Percentiles rank a stretch among this genome's conserved stretches.
phyloP scores from a whole-genome alignment of 345 rosid genomes.

The Aegle marmelos region DNA sequence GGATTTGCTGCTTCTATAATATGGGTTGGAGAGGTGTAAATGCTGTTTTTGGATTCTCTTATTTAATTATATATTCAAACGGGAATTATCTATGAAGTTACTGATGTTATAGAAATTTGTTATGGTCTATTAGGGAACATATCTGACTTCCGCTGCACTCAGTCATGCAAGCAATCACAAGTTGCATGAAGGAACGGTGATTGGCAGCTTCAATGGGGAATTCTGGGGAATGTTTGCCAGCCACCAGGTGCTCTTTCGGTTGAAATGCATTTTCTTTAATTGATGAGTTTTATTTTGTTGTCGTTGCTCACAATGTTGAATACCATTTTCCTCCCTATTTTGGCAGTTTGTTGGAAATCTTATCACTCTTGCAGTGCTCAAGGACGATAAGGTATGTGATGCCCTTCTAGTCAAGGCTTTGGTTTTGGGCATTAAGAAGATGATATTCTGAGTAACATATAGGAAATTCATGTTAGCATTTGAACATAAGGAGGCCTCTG shows the following conservation, averaged over 20 bases:
- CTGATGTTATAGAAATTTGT: neutral
- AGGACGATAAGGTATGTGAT: conserved; percentile 47
- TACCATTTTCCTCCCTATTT: conserved; percentile 1
- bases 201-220: conserved; percentile 87
- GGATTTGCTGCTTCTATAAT: conserved; percentile 90
- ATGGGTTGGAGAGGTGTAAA: conserved; percentile 93
- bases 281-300: neutral
- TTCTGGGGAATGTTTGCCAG: conserved; percentile 87
- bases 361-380: conserved; percentile 68
- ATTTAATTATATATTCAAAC: neutral
- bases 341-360: conserved; percentile 87
- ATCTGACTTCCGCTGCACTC: conserved; percentile 81
- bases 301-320: conserved; percentile 6
- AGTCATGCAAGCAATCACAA: conserved; percentile 59
- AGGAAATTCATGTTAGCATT: neutral
- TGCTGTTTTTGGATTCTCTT: conserved; percentile 9
- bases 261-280: neutral
- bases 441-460: neutral
- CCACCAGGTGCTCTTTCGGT: conserved; percentile 61
- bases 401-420: conserved; percentile 1
- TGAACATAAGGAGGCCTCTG: too few species aligned
- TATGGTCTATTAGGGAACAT: conserved; percentile 64
- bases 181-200: conserved; percentile 66
- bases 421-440: neutral
- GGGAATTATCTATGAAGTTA: conserved; percentile 2